A percentile compares a stretch with the other conserved stretches of the same genome.
These are phyloP conservation scores for Hyphopichia buzzinii DNA, from an alignment of 1,139 yeast species.

Conservation along the genomic window DNA sequence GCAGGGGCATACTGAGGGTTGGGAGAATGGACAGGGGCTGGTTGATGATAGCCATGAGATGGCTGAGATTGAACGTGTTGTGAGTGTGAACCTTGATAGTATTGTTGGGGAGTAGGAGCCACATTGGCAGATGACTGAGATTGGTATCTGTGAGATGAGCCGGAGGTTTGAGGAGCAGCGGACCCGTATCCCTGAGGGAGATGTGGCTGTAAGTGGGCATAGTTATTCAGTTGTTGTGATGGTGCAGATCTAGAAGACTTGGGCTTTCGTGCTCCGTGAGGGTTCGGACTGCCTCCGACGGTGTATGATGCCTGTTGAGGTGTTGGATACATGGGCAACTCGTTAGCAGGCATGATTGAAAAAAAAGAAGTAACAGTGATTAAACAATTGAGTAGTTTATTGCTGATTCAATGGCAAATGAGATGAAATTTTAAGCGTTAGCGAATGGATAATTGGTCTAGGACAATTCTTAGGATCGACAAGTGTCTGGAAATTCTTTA, in stretches of 20 bases:
- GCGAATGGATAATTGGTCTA: no score
- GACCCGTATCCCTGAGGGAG: conserved; percentile 13
- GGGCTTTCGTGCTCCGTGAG: conserved; percentile 15
- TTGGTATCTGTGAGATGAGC: conserved; percentile 1
- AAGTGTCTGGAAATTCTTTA: no score
- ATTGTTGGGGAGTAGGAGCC: conserved; percentile 9
- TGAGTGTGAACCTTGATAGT: conserved; percentile 12
- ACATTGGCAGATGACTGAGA: conserved; percentile 5
- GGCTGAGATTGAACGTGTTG: conserved; percentile 11
- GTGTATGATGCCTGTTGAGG: conserved; percentile 47
- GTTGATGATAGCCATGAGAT: conserved; percentile 10
- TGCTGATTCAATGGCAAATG: no score
- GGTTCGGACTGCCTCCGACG: conserved; percentile 19
- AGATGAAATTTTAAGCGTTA: no score
- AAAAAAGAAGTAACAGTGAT: no score
- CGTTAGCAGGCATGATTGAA: conserved; percentile 30
- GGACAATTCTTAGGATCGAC: no score
- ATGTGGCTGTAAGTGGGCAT: conserved; percentile 10
- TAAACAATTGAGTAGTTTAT: no score
- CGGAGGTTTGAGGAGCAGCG: conserved; percentile 14
- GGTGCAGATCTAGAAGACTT: conserved; percentile 6
- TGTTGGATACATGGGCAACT: conserved; percentile 47
- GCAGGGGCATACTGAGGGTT: conserved; percentile 8
- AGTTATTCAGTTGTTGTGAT: conserved; percentile 12
- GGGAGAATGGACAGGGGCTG: conserved; percentile 16